Base-by-base conservation (phyloP, 176 grass and related monocot genomes). In the Coix lacrymajobi region DNA sequence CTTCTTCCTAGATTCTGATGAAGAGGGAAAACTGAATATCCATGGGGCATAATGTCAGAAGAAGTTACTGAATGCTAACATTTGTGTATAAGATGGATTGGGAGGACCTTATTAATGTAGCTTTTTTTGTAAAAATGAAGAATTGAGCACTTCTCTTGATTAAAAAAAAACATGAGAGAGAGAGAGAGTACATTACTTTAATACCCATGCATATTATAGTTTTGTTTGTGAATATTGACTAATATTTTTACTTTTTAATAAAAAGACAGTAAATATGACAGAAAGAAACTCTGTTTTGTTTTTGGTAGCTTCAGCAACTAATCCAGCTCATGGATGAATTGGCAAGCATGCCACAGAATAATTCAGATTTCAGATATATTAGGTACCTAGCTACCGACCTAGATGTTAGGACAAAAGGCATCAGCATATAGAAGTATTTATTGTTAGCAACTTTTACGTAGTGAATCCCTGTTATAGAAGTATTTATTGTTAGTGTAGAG, bases 311-410 rank as follows among this genome's bases (percentile, higher is more conserved):
- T 83, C 66, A 73, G 33, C 64, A 72, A 89, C 56, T 85, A 82
- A 82, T 69, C 71, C 40, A 58, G 10, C 52, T 71, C 62, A 45
- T 89, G 84, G 73, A 81, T 82, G 75, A 79, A 83, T 62, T 74
- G 19, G 67, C 79, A 90, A 86, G 84, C 79, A 75, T 86, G 67
- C n/a, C 38, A 83, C 60, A 69, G 74, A 78, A 83, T 16, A 89
- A 64, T 89, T 52, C n/a, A 60, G n/a, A n/a, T n/a, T n/a, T n/a
- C n/a, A n/a, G 32, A 43, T 33, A 71, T 65, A 65, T 72, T 17
- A 34, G 30, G 33, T 76, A 69, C 61, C 82, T 81, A 71, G 14
- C 66, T 88, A 76, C 4, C 31, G 26, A 71, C 62, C 49, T 77
- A 82, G 65, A n/a, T 49, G 58, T 19, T 45, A 85, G 56, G 56